Evolutionary conservation across 139 green algal species (phyloP).

Genomic region (Micractinium conductrix): DNA sequence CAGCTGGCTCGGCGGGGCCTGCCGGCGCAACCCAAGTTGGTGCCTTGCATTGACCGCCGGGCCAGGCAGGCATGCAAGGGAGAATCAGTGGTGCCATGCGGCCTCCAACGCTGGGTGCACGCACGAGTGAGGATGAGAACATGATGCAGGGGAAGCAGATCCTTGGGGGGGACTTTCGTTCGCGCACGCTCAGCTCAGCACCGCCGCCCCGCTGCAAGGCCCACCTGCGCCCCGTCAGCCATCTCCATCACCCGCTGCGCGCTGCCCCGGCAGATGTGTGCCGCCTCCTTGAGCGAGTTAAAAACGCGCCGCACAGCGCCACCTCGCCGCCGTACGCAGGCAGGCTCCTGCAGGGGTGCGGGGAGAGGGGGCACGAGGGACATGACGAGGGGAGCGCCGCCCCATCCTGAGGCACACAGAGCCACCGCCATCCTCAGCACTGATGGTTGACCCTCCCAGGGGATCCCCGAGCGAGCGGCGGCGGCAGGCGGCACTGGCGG

Average conservation of each 20-base stretch:
- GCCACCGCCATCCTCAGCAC: no score
- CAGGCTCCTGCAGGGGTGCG: conserved; percentile 36
- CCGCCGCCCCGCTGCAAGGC: conserved; percentile 8
- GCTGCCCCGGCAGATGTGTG: conserved; percentile 54
- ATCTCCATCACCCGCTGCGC: conserved; percentile 65
- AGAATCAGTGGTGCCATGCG: no score
- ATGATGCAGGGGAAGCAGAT: no score
- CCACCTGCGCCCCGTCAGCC: conserved; percentile 45
- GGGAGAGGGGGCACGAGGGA: conserved; percentile 37
- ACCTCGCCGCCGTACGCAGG: conserved; percentile 42
- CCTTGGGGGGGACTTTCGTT: background rate
- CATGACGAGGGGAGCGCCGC: background rate
- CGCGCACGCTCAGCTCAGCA: conserved; percentile 24
- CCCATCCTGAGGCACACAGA: no score
- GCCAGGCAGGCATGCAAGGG: no score
- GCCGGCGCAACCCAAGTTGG: background rate
- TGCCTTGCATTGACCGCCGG: background rate
- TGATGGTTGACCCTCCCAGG: no score
- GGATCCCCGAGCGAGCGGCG: background rate
- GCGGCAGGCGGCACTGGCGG: background rate
- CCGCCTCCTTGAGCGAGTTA: conserved; percentile 73
- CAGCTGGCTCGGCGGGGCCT: background rate
- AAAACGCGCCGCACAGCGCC: conserved; percentile 44
- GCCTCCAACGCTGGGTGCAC: no score
- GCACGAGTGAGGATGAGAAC: no score